phyloP scores from a whole-genome alignment of 2,329 filamentous ascomycete species.

The Fusarium mangiferae region DNA sequence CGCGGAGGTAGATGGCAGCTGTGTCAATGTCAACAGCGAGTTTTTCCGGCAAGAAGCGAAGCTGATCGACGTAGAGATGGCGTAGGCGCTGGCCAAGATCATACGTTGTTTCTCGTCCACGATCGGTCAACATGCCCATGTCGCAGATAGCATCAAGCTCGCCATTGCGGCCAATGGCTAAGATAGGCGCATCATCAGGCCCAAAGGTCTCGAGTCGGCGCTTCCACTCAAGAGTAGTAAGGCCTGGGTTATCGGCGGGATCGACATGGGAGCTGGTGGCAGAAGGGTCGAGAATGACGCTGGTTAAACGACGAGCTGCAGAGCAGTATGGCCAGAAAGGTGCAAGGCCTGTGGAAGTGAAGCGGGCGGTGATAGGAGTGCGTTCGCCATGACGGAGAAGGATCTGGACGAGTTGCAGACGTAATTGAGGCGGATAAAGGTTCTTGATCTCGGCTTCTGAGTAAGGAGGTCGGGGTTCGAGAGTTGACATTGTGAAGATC shows the following conservation, averaged over 20 bases:
- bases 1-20: slow-evolving; percentile 76
- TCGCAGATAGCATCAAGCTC: slow-evolving; percentile 86
- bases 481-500: slow-evolving; percentile 74
- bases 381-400: slow-evolving; percentile 83
- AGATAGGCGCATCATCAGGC: slow-evolving; percentile 71
- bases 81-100: slow-evolving; percentile 75
- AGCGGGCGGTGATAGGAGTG: slow-evolving; percentile 87
- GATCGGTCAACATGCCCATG: slow-evolving; percentile 79
- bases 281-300: slow-evolving; percentile 58
- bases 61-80: slow-evolving; percentile 77
- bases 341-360: slow-evolving; percentile 78
- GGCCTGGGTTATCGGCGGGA: slow-evolving; percentile 43
- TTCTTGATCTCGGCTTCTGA: slow-evolving; percentile 79
- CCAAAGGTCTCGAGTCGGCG: slow-evolving; percentile 87
- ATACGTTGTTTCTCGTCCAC: slow-evolving; percentile 76
- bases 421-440: slow-evolving; percentile 83
- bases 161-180: slow-evolving; percentile 74
- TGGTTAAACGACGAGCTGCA: slow-evolving; percentile 75
- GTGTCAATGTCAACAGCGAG: slow-evolving; percentile 64
- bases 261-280: slow-evolving; percentile 45
- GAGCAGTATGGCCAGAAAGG: slow-evolving; percentile 91
- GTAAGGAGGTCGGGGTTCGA: slow-evolving; percentile 80
- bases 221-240: slow-evolving; percentile 67
- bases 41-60: slow-evolving; percentile 73
- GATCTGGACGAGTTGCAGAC: slow-evolving; percentile 91